A percentile compares a stretch with the other conserved stretches of the same genome.
Conservation (phyloP, 2,329 filamentous ascomycete genomes). For the Talaromyces funiculosus region DNA sequence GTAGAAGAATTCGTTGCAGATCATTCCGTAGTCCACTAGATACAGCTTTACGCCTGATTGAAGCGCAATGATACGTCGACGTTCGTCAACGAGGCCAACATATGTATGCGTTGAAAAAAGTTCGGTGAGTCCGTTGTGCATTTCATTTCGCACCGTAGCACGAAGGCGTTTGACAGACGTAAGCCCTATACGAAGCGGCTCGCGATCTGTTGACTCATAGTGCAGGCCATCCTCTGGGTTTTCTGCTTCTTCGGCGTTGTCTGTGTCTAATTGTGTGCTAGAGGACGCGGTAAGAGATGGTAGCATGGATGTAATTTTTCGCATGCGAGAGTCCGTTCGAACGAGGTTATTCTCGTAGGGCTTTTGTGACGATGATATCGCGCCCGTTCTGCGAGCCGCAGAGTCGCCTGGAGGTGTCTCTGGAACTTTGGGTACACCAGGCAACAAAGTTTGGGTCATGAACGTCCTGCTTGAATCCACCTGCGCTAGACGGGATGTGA, state of each 20-base stretch:
- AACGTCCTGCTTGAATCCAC: conserved; percentile 94
- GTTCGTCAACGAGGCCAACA: conserved; percentile 85
- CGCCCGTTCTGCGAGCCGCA: conserved; percentile 14
- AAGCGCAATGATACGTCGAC: conserved; percentile 80
- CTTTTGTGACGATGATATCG: conserved; percentile 41
- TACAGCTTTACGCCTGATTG: conserved; percentile 90
- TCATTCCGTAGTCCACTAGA: conserved; percentile 85
- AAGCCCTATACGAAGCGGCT: conserved; percentile 65
- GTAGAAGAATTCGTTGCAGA: conserved; percentile 88
- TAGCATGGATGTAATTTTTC: conserved; percentile 97
- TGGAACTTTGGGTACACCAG: conserved; percentile 52
- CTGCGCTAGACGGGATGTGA: conserved; percentile 70
- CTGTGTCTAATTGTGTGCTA: not conserved
- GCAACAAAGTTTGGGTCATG: conserved; percentile 84
- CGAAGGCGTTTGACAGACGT: conserved; percentile 83
- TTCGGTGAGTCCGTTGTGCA: conserved; percentile 81
- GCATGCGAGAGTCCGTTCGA: conserved; percentile 77
- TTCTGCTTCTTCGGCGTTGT: conserved; percentile 18
- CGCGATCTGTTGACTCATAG: conserved; percentile 67
- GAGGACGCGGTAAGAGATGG: conserved; percentile 45
- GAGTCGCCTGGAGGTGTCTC: conserved; percentile 15
- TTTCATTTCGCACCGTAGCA: conserved; percentile 68
- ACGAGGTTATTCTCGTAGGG: conserved; percentile 83
- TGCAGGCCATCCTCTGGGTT: conserved; percentile 51
- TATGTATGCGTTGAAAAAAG: conserved; percentile 85